Evolutionary conservation across 257 asterid species (phyloP).

Genomic region (Nicotiana tomentosiformis): DNA sequence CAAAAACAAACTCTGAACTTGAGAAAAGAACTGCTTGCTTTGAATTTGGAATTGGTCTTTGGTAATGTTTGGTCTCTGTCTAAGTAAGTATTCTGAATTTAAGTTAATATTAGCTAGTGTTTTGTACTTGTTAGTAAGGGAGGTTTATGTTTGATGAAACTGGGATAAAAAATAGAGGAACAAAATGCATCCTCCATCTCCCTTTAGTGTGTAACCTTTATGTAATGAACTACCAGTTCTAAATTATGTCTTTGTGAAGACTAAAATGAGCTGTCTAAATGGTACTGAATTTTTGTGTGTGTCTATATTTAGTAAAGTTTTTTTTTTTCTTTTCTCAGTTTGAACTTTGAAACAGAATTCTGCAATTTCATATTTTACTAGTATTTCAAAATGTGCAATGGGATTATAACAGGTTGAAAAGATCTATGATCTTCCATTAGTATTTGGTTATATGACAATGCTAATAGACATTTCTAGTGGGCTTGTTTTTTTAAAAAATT

Average conservation of each 20-base stretch:
- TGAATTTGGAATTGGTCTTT: background rate
- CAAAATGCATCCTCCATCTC: constrained; percentile 7
- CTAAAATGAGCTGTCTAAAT: too few species aligned
- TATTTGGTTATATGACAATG: too few species aligned
- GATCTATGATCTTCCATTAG: too few species aligned
- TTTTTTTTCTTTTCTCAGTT: too few species aligned
- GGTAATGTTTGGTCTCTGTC: background rate
- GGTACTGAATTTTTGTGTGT: background rate
- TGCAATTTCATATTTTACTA: too few species aligned
- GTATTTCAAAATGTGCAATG: too few species aligned
- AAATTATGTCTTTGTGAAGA: background rate
- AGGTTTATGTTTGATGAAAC: background rate
- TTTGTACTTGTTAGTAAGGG: background rate
- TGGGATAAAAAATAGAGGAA: background rate
- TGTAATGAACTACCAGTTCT: constrained; percentile 1
- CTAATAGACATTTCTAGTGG: too few species aligned
- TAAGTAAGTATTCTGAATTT: background rate
- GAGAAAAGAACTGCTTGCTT: background rate
- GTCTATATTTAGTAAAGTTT: background rate
- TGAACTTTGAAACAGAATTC: too few species aligned
- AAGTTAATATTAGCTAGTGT: background rate
- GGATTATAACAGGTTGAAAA: too few species aligned
- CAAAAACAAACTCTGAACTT: constrained; percentile 37
- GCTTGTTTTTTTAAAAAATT: too few species aligned
- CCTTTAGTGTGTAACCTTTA: background rate